Evolutionary conservation across 2,329 filamentous ascomycete species (phyloP).

Genomic region (Remersonia thermophila): DNA sequence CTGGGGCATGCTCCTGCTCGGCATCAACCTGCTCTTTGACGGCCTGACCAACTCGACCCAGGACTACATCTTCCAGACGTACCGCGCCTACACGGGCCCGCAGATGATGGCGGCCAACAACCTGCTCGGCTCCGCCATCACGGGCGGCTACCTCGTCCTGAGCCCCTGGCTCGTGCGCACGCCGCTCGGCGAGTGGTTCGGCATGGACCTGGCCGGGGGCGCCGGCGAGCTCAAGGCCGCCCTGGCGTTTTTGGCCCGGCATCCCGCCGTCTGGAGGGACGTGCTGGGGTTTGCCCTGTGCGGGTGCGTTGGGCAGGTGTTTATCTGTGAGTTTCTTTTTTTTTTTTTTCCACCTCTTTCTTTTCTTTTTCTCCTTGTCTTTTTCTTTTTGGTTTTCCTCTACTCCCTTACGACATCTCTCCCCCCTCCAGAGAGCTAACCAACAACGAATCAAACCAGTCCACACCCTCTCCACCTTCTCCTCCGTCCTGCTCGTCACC

Average conservation of each 20-base stretch:
- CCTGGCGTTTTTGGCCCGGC: slow-evolving; percentile 62
- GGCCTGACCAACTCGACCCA: slow-evolving; percentile 94
- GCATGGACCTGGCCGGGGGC: slow-evolving; percentile 50
- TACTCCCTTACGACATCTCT: no score
- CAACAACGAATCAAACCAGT: slow-evolving; percentile 31
- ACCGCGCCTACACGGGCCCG: slow-evolving; percentile 71
- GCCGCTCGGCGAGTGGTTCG: slow-evolving; percentile 49
- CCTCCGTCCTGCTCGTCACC: slow-evolving; percentile 81
- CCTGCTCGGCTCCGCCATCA: slow-evolving; percentile 69
- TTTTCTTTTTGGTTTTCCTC: no score
- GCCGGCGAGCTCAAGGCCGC: slow-evolving; percentile 73
- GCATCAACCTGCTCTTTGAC: slow-evolving; percentile 87
- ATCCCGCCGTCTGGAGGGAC: slow-evolving; percentile 75
- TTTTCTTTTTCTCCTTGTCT: neutral
- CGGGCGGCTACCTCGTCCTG: slow-evolving; percentile 60
- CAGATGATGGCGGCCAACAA: slow-evolving; percentile 99
- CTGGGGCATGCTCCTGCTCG: slow-evolving; percentile 74
- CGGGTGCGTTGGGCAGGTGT: slow-evolving; percentile 87
- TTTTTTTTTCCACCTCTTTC: neutral
- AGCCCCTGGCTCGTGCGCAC: slow-evolving; percentile 70
- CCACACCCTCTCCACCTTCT: slow-evolving; percentile 87
- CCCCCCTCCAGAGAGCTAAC: no score
- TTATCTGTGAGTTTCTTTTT: slow-evolving; percentile 64
- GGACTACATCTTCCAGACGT: slow-evolving; percentile 79
- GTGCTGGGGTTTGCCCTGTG: slow-evolving; percentile 83